Base-by-base conservation (phyloP, 2,329 filamentous ascomycete species). In the Chalaropsis thielavioides region DNA sequence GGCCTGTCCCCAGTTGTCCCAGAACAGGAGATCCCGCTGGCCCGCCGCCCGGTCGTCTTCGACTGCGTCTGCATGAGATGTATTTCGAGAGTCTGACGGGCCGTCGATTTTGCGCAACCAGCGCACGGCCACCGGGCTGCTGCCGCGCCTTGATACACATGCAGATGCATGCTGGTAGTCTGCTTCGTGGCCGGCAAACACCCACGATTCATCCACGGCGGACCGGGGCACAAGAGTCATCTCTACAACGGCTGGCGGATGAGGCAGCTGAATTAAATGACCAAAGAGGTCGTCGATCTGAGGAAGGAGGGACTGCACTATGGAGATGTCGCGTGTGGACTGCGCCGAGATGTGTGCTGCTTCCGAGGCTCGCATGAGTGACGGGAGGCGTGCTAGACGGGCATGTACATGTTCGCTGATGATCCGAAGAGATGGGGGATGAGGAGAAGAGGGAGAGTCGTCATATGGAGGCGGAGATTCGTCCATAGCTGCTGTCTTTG, bases 1-100 rank as follows among this genome's bases (percentile, higher is more conserved):
- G 0, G 80, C 79, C 75, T 79, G 75, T 1, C 70, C 71, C 65
- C 78, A 78, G 59, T 82, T 78, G 1, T 68, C 68, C 76, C 78
- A 82, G 79, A 79, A 82, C 65, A 76, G 73, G 15, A 54, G 24
- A 4, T 15, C 1, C 10, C 15, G 19, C 49, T 17, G 24, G 8
- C 1, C 10, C 15, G 19, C 17, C 17, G 46, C 46, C 17, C 2
- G 19, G 19, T n/a, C 19, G 17, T 51, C 41, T n/a, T n/a, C n/a
- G n/a, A n/a, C n/a, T n/a, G n/a, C n/a, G n/a, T n/a, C n/a, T n/a
- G n/a, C n/a, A n/a, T n/a, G n/a, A n/a, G n/a, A n/a, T n/a, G n/a
- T n/a, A n/a, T n/a, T n/a, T n/a, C n/a, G n/a, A 35, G 54, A 35
- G 27, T 58, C 27, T n/a, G 17, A 27, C 10, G 54, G 54, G 10